Evolutionary conservation across 352 stramenopile genomes (phyloP).

Genomic region (Plasmopara halstedii): DNA sequence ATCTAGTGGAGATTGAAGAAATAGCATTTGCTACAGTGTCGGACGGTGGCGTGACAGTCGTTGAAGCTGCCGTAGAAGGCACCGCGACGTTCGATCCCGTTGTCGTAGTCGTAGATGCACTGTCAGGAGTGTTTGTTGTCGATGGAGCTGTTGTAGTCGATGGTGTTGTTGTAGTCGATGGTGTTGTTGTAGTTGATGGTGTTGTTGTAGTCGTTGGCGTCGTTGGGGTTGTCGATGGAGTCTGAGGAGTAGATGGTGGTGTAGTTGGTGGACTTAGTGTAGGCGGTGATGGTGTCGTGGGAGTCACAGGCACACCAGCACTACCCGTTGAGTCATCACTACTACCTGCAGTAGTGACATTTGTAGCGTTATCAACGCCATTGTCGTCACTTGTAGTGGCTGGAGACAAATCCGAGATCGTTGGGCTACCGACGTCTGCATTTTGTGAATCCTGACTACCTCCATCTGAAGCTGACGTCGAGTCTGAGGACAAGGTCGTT

Average conservation of each 20-base stretch:
- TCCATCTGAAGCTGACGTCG: constrained; percentile 11
- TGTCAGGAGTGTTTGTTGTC: too few relatives aligned
- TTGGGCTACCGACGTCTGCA: constrained; percentile 16
- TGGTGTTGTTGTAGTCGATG: constrained; percentile 12
- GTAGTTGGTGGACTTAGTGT: background rate
- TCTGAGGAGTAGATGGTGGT: too few relatives aligned
- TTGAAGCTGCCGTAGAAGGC: constrained; percentile 8
- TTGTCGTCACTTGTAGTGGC: background rate
- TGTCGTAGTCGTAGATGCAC: too few relatives aligned
- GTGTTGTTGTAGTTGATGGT: constrained; percentile 10
- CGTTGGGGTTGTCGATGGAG: constrained; percentile 7
- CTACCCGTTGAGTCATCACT: constrained; percentile 14
- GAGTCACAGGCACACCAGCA: constrained; percentile 11
- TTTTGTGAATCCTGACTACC: constrained; percentile 10
- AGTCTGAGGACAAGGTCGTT: constrained; percentile 10
- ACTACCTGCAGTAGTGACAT: constrained; percentile 7
- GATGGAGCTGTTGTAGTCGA: background rate
- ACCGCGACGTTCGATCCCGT: constrained; percentile 2
- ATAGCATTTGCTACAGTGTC: constrained; percentile 4
- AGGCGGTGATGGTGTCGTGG: constrained; percentile 3
- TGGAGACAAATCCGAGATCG: constrained; percentile 7
- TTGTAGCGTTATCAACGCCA: constrained; percentile 14
- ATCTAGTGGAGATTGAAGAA: background rate
- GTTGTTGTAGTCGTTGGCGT: constrained; percentile 7
- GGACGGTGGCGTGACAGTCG: constrained; percentile 5